Evolutionary conservation across 129 eudicot species (phyloP).

Genomic region (Smallanthus sonchifolius): DNA sequence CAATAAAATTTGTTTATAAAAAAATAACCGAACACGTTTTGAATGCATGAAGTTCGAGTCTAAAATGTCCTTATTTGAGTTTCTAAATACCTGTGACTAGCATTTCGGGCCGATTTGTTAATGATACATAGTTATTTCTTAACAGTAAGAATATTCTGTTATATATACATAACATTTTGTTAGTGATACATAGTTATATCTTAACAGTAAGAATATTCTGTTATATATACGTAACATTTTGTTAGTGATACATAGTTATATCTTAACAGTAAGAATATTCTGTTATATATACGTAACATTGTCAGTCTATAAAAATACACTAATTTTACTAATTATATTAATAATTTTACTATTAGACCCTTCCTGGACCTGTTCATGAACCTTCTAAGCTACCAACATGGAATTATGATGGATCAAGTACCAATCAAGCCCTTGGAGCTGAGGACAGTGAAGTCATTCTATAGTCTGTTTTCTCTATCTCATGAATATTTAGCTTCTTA

Average conservation of each 20-base stretch:
- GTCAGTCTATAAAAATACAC: not conserved
- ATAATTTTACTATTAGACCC: slow-evolving; percentile 39
- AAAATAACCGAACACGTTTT: too few species aligned
- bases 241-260: not conserved
- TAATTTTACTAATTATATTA: too few species aligned
- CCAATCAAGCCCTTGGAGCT: slow-evolving; percentile 80
- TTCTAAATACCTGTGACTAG: not conserved
- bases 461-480: slow-evolving; percentile 34
- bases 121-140: not conserved
- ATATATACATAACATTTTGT: too few species aligned
- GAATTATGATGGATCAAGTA: slow-evolving; percentile 86
- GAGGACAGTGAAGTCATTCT: slow-evolving; percentile 76
- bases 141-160: too few species aligned
- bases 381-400: slow-evolving; percentile 79
- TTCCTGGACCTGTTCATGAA: slow-evolving; percentile 50
- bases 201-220: too few species aligned
- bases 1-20: too few species aligned
- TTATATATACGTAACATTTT: too few species aligned
- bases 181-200: not conserved
- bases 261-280: too few species aligned
- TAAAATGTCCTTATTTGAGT: too few species aligned
- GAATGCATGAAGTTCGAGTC: too few species aligned
- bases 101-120: not conserved
- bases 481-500: not conserved
- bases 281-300: not conserved